Evolutionary conservation across 768 basidiomycete genomes (phyloP), one percentile per base, ranked within the genome.

Genomic region (Rhodotorula paludigena): DNA sequence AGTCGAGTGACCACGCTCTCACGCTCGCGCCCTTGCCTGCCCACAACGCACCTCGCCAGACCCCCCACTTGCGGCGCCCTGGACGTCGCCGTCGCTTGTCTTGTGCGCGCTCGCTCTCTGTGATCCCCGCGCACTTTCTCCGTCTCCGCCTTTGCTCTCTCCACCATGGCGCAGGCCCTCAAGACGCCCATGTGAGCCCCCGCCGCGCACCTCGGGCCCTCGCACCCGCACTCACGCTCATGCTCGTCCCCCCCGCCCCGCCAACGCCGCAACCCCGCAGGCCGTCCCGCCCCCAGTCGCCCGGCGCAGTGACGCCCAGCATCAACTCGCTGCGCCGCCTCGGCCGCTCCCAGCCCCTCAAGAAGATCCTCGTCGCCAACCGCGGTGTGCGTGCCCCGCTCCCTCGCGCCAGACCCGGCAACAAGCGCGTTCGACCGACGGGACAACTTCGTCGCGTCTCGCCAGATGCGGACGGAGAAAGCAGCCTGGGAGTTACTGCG

Each of bases 311-410:
- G 6, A 57, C 68, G 7, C 47, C 53, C 39, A 61, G 51, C 57
- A 38, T 25, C 63, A 52, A 56, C 63, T 53, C 51, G 20, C 59
- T 60, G 1, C 53, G 63, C 36, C 42, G 62, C n/a, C 32, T 64
- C 18, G 68, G 63, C 0, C 57, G 63, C 45, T 7, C 48, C 15
- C 45, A 56, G 36, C 78, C 77, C 6, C 74, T 79, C 54, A 78
- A 77, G 68, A 80, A 80, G 71, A 76, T 80, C 65, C 75, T 80
- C 59, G 78, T 80, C 52, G 79, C 79, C 67, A 80, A 80, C 74
- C 77, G 79, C 54, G 79, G 79, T 61, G 74, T 74, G 51, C 42
- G 73, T 72, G 36, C 5, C 18, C 35, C 23, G 21, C 33, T 52
- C 32, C 12, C 11, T 48, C 12, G 10, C n/a, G n/a, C n/a, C 47